phyloP scores from a whole-genome alignment of 257 asterid species.

The Lantana camara region DNA sequence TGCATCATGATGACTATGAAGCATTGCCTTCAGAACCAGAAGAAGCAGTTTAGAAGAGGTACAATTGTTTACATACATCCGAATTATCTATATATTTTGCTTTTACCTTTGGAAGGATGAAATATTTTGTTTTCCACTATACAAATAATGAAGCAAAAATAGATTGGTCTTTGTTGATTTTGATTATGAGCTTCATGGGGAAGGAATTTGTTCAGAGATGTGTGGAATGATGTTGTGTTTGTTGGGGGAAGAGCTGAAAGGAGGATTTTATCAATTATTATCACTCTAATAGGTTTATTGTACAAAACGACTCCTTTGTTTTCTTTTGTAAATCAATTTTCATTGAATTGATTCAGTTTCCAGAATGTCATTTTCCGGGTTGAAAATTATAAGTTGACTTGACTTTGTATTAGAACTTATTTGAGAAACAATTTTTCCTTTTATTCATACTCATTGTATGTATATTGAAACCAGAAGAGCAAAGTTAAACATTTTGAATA shows the following conservation, averaged over 20 bases:
- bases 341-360: background rate
- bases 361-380: background rate
- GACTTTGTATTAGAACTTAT: too few relatives aligned
- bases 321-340: constrained; percentile 2
- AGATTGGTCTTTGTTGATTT: background rate
- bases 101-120: background rate
- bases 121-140: background rate
- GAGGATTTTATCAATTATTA: too few relatives aligned
- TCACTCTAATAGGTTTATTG: background rate
- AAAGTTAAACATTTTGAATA: too few relatives aligned
- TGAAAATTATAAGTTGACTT: too few relatives aligned
- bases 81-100: background rate
- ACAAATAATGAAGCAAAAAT: constrained; percentile 13
- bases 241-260: background rate
- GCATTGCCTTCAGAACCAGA: constrained; percentile 79
- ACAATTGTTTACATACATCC: background rate
- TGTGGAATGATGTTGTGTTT: background rate
- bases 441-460: too few relatives aligned
- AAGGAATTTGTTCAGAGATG: background rate
- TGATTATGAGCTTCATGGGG: too few relatives aligned
- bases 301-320: constrained; percentile 11
- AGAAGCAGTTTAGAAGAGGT: constrained; percentile 45
- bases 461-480: too few relatives aligned
- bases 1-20: constrained; percentile 69
- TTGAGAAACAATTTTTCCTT: too few relatives aligned